Base-by-base conservation (phyloP, 1,284 basidiomycete species). In the Cutaneotrichosporon sp. region DNA sequence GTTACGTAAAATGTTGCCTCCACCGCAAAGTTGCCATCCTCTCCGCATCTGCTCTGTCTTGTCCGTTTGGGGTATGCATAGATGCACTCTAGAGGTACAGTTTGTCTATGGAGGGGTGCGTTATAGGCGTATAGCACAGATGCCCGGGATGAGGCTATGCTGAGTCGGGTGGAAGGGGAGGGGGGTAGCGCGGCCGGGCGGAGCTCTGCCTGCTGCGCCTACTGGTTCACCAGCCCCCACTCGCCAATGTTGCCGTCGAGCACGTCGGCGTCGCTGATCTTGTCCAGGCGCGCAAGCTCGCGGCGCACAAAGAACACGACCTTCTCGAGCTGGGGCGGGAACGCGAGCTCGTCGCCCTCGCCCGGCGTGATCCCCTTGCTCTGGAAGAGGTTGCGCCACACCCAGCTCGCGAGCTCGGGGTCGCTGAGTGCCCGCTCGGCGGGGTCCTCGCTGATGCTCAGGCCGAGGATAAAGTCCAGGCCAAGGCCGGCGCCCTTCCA, bases 341-440 rank as follows among this genome's bases (percentile, higher is more conserved):
- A 91, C 63, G 83, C 79, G 18, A 92, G 80, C 69, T 87, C 86
- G 77, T 79, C n/a, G n/a, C 63, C 74, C 29, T 68, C 69, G 22
- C 43, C 16, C 80, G 20, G 58, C 34, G 67, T 65, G 14, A 70
- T 50, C 18, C 72, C 78, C 57, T 68, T 65, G 18, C 69, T 61
- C 6, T 67, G 69, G 47, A 97, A 89, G 49, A 97, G 77, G 77
- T 98, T 98, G 33, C 95, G 84, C 95, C 95, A 99, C 1, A 95
- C 80, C 5, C 91, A 91, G 27, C 83, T 88, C 0, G 93, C 93
- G 74, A 99, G 82, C 67, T 92, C 89, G 63, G 85, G 83, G 73
- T 97, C 93, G 16, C 73, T 66, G 43, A 63, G 64, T 8, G 34
- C 60, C n/a, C 38, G 33, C 36, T 73, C 70, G 3, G 63, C 67